Conservation (phyloP, 768 basidiomycete species). For the Clavulina sp. region DNA sequence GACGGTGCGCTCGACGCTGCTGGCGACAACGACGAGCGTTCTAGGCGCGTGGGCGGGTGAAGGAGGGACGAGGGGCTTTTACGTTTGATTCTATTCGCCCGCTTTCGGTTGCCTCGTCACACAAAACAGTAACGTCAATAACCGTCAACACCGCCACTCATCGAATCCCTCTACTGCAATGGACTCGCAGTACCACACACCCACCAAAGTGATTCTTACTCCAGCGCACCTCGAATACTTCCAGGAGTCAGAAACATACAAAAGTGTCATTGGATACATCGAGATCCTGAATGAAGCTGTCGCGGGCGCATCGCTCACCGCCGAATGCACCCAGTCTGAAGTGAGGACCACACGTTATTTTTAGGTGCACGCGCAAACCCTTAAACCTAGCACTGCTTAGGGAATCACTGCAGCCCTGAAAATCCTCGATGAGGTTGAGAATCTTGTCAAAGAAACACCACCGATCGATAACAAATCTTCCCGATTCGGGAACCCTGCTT, state of each 20-base stretch:
- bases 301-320: slow-evolving; percentile 57
- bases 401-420: slow-evolving; percentile 41
- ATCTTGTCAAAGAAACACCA: slow-evolving; percentile 50
- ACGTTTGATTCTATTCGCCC: too few species aligned
- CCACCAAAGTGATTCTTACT: slow-evolving; percentile 67
- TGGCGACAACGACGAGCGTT: too few species aligned
- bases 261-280: slow-evolving; percentile 50
- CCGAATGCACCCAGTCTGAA: slow-evolving; percentile 35
- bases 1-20: too few species aligned
- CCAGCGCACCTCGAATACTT: slow-evolving; percentile 69
- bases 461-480: slow-evolving; percentile 81
- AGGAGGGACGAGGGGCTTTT: too few species aligned
- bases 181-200: too few species aligned
- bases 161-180: too few species aligned
- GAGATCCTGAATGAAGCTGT: slow-evolving; percentile 58
- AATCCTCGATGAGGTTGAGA: slow-evolving; percentile 49
- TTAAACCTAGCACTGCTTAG: slow-evolving; percentile 25
- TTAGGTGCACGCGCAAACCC: neutral
- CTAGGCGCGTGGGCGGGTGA: too few species aligned
- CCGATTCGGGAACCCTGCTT: slow-evolving; percentile 94
- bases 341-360: slow-evolving; percentile 28
- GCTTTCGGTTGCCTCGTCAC: too few species aligned
- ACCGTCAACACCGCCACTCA: too few species aligned
- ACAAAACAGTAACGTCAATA: too few species aligned
- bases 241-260: slow-evolving; percentile 52